Conservation (phyloP, 2,329 filamentous ascomycete genomes). For the Fusarium sublunatum region DNA sequence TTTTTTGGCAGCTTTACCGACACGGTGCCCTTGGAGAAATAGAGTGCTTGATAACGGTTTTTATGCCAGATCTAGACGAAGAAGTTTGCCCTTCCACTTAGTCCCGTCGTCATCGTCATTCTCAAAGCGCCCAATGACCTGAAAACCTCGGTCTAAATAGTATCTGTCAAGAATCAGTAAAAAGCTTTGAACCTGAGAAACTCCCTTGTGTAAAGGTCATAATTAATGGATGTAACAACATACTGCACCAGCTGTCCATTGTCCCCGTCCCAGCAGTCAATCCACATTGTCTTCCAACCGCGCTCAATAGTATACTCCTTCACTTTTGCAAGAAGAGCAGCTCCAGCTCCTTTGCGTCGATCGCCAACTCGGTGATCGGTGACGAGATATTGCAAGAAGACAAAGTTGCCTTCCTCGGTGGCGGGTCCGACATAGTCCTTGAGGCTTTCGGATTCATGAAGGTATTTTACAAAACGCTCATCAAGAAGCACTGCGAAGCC, state of each 20-base stretch:
- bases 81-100: slow-evolving; percentile 33
- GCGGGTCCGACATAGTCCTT: slow-evolving; percentile 25
- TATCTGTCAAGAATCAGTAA: slow-evolving; percentile 36
- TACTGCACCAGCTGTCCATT: slow-evolving; percentile 39
- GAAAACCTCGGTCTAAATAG: slow-evolving; percentile 35
- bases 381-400: slow-evolving; percentile 32
- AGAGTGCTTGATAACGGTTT: neutral
- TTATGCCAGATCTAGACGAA: slow-evolving; percentile 32
- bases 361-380: slow-evolving; percentile 26
- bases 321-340: slow-evolving; percentile 26
- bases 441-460: slow-evolving; percentile 23
- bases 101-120: slow-evolving; percentile 1
- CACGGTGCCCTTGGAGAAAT: slow-evolving; percentile 33
- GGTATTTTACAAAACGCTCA: slow-evolving; percentile 19
- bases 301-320: slow-evolving; percentile 34
- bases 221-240: neutral
- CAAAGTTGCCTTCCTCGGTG: slow-evolving; percentile 23
- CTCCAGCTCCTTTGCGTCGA: slow-evolving; percentile 28
- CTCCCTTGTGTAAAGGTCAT: neutral
- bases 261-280: slow-evolving; percentile 47
- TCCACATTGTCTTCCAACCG: slow-evolving; percentile 37
- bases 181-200: neutral
- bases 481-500: slow-evolving; percentile 24
- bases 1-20: slow-evolving; percentile 32
- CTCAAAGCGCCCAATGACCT: slow-evolving; percentile 24